These are phyloP conservation scores for Spergularia marina DNA, from an alignment of 148 eudicot genomes.

Conservation along the genomic window DNA sequence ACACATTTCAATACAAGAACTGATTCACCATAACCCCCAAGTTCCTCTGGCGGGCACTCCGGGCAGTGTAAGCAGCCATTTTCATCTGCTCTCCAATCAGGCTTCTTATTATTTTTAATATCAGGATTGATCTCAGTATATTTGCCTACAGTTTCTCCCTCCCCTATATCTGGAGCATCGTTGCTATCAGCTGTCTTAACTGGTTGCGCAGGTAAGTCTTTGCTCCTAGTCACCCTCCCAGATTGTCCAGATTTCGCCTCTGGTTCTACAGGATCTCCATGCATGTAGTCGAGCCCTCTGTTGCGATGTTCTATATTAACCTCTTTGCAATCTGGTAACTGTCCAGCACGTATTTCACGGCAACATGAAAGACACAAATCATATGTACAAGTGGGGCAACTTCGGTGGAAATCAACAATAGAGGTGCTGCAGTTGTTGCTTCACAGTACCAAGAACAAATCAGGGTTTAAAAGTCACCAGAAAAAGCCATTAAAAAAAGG, in stretches of 20 bases:
- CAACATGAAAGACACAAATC: slow-evolving; percentile 62
- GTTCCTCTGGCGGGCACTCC: slow-evolving; percentile 34
- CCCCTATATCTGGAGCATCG: not conserved
- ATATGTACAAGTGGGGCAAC: slow-evolving; percentile 46
- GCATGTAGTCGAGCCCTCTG: slow-evolving; percentile 35
- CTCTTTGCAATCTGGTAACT: slow-evolving; percentile 36
- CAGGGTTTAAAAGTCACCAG: not conserved
- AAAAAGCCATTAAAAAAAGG: slow-evolving; percentile 3
- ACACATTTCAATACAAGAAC: slow-evolving; percentile 41
- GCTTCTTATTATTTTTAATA: slow-evolving; percentile 1
- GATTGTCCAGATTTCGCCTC: not conserved
- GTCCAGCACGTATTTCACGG: slow-evolving; percentile 49
- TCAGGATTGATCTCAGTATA: not conserved
- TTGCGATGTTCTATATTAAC: slow-evolving; percentile 30
- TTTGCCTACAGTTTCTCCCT: not conserved
- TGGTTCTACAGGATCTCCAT: slow-evolving; percentile 20
- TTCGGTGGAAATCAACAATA: slow-evolving; percentile 52
- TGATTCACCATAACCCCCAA: slow-evolving; percentile 47
- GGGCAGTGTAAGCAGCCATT: slow-evolving; percentile 54
- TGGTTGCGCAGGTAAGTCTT: not conserved
- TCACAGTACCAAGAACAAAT: slow-evolving; percentile 24
- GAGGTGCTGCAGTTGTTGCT: slow-evolving; percentile 56
- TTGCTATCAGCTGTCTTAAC: slow-evolving; percentile 2
- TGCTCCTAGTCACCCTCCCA: not conserved
- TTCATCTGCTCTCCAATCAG: slow-evolving; percentile 44